Conservation (phyloP, 306 rosid genomes). For the Bauhinia variegata region DNA sequence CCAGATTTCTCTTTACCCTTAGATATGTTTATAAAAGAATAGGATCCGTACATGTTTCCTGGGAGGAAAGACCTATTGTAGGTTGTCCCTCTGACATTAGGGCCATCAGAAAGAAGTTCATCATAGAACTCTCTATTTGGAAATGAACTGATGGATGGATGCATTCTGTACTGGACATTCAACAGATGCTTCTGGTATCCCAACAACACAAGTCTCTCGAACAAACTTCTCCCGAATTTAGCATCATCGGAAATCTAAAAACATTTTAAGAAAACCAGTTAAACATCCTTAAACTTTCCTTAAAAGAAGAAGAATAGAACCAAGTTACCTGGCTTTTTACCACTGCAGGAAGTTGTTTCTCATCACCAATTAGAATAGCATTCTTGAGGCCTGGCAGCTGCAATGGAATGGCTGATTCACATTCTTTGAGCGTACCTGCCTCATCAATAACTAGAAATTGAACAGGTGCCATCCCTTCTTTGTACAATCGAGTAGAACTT, state of each 20-base stretch:
- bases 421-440: constrained; percentile 64
- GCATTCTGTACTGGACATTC: constrained; percentile 54
- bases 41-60: constrained; percentile 38
- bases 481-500: constrained; percentile 44
- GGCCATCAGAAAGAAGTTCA: constrained; percentile 34
- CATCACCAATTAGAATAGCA: constrained; percentile 61
- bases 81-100: constrained; percentile 22
- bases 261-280: too few relatives aligned
- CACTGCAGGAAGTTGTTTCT: constrained; percentile 65
- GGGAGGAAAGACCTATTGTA: constrained; percentile 32
- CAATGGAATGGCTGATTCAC: constrained; percentile 61
- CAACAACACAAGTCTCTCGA: constrained; percentile 44
- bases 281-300: background rate
- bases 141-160: constrained; percentile 51
- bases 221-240: constrained; percentile 56
- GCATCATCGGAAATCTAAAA: constrained; percentile 42
- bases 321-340: constrained; percentile 60
- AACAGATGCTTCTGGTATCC: constrained; percentile 44
- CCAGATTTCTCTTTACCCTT: constrained; percentile 46
- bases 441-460: constrained; percentile 55
- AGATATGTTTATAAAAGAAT: constrained; percentile 41
- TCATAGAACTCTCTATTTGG: constrained; percentile 48
- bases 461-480: constrained; percentile 8
- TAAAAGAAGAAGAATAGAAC: background rate
- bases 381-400: constrained; percentile 49